Evolutionary conservation across 495 filamentous ascomycete genomes (phyloP).

Genomic region (Echria macrotheca): DNA sequence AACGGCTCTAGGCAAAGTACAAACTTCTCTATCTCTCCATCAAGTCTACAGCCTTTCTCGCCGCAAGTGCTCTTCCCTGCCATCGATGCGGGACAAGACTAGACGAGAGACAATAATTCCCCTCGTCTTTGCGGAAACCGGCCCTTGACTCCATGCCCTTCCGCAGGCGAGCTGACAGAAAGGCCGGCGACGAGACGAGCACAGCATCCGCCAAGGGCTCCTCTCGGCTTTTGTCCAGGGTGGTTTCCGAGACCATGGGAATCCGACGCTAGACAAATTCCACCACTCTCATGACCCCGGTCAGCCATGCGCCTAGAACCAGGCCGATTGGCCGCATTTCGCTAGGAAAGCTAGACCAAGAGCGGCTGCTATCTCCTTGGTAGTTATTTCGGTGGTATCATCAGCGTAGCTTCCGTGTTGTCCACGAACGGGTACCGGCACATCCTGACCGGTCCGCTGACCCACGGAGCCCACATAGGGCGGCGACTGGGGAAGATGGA

Average conservation of each 20-base stretch:
- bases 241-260: constrained; percentile 6
- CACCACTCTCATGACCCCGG: background rate
- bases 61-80: background rate
- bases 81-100: background rate
- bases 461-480: no score
- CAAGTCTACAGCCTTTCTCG: background rate
- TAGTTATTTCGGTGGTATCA: no score
- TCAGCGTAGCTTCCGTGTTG: no score
- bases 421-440: no score
- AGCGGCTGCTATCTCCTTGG: no score
- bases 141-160: constrained; percentile 5
- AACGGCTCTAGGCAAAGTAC: no score
- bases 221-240: constrained; percentile 2
- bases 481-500: no score
- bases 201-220: constrained; percentile 4
- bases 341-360: no score
- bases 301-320: no score
- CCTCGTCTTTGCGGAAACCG: background rate
- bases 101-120: constrained; percentile 2
- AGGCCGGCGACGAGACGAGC: background rate
- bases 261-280: background rate
- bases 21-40: background rate
- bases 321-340: no score
- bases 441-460: no score
- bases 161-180: background rate